Percentiles rank a stretch among this genome's conserved stretches.
These are phyloP conservation scores for Stropharia rugosoannulata DNA, from an alignment of 768 basidiomycete genomes.

Conservation along the genomic window DNA sequence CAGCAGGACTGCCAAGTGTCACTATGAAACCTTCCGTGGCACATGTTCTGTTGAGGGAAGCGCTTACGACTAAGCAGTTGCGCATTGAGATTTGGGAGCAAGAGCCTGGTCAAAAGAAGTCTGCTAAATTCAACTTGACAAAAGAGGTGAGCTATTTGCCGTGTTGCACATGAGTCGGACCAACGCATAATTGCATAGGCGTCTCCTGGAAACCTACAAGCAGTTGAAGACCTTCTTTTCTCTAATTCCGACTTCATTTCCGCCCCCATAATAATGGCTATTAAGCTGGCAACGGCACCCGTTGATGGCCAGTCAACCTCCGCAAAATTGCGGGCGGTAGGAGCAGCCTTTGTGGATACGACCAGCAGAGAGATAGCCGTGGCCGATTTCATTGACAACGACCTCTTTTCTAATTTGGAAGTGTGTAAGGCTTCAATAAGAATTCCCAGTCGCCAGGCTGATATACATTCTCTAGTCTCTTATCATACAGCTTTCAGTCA, in stretches of 20 bases:
- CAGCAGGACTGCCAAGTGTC: slow-evolving; percentile 71
- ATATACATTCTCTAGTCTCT: slow-evolving; percentile 63
- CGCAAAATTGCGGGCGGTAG: slow-evolving; percentile 70
- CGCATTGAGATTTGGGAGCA: slow-evolving; percentile 89
- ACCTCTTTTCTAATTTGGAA: slow-evolving; percentile 94
- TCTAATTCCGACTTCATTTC: slow-evolving; percentile 74
- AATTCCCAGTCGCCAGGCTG: neutral
- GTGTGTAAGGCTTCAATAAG: slow-evolving; percentile 36
- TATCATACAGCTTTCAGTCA: slow-evolving; percentile 94
- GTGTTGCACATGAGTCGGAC: neutral
- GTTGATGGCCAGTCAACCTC: slow-evolving; percentile 30
- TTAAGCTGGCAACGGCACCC: slow-evolving; percentile 68
- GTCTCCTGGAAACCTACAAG: slow-evolving; percentile 64
- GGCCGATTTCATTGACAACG: slow-evolving; percentile 91
- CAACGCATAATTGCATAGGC: slow-evolving; percentile 32
- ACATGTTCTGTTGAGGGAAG: slow-evolving; percentile 82
- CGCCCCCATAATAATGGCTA: slow-evolving; percentile 86
- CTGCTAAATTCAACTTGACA: slow-evolving; percentile 70
- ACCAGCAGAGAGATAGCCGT: slow-evolving; percentile 84
- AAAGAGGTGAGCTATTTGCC: slow-evolving; percentile 60
- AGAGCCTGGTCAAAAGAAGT: slow-evolving; percentile 73
- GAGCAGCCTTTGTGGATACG: slow-evolving; percentile 91
- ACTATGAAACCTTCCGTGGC: slow-evolving; percentile 75
- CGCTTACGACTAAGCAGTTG: slow-evolving; percentile 86
- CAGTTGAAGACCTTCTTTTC: slow-evolving; percentile 86